Evolutionary conservation across 1,139 yeast genomes (phyloP), one percentile per base, ranked within the genome.

Genomic region (Suhomyces anneliseae): DNA sequence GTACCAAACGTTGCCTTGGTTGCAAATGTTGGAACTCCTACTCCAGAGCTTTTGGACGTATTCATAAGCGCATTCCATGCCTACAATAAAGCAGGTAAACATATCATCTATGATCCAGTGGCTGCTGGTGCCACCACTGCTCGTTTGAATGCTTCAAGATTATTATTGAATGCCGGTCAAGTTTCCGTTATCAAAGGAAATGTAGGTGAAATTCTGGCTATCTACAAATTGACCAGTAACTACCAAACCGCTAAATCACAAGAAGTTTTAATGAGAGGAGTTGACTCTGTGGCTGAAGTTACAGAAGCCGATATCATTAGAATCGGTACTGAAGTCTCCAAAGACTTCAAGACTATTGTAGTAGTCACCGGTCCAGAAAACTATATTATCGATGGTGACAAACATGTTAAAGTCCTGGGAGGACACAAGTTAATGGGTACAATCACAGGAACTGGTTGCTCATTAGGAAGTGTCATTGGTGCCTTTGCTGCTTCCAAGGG

Each of bases 401-500:
- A 50, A n/a, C 44, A 52, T 4, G 52, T 46, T 2, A 53, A 38
- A 10, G 63, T 82, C 4, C 52, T 61, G 2, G 95, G 93, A 11
- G 95, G 96, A 0, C 78, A 83, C 54, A 66, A 71, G 15, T 59
- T 84, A 39, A 85, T 90, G 87, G 87, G 87, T 1, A 62, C 70
- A 11, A 79, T 90, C n/a, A 90, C 97, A 0, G 97, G 96, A 0
- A 78, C 95, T 2, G 98, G 97, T 0, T 92, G 97, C 54, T 80
- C 93, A 0, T 69, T 90, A 40, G 96, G 96, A 1, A 83, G 93
- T 43, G 78, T 82, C 0, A 80, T 90, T 46, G 84, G 88, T 0
- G 74, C 88, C 1, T 78, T 74, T 54, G 59, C 83, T 8, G 83
- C 83, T 5, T 79, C 83, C 3, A 60, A 66, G 36, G 70, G 72